phyloP scores from a whole-genome alignment of 2,329 filamentous ascomycete genomes.

The Claviceps africana region DNA sequence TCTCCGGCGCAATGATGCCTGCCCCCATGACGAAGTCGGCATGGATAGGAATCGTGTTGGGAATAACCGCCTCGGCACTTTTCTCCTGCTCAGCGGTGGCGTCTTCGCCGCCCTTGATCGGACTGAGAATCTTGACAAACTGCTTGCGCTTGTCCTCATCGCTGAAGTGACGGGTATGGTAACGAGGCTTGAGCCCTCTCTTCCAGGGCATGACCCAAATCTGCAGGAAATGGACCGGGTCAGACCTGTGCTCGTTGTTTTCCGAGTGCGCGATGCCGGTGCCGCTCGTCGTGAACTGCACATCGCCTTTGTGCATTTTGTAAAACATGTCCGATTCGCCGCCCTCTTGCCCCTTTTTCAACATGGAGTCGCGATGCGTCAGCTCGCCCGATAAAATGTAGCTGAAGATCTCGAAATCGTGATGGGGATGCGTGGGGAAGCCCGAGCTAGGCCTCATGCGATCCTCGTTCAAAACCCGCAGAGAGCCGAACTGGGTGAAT shows the following conservation, averaged over 20 bases:
- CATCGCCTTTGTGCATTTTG: conserved; percentile 62
- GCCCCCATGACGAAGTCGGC: conserved; percentile 76
- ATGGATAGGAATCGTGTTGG: conserved; percentile 66
- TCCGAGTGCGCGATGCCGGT: conserved; percentile 70
- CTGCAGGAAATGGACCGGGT: conserved; percentile 72
- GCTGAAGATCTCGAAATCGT: conserved; percentile 80
- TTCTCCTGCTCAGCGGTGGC: conserved; percentile 50
- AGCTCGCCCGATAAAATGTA: conserved; percentile 78
- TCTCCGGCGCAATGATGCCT: conserved; percentile 52
- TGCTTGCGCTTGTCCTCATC: conserved; percentile 58
- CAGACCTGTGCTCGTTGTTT: conserved; percentile 57
- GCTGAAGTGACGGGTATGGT: conserved; percentile 59
- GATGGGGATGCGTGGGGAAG: conserved; percentile 75
- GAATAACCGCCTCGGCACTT: conserved; percentile 44
- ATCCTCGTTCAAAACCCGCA: conserved; percentile 83
- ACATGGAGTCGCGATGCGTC: conserved; percentile 78
- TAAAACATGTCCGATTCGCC: conserved; percentile 49
- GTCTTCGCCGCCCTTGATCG: conserved; percentile 50
- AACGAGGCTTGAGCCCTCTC: conserved; percentile 55
- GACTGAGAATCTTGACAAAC: conserved; percentile 65
- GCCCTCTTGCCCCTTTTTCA: conserved; percentile 52
- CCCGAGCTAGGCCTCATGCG: conserved; percentile 59
- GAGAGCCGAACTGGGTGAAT: conserved; percentile 56
- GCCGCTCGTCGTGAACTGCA: conserved; percentile 84
- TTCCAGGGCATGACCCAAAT: conserved; percentile 79